A percentile compares a stretch with the other conserved stretches of the same genome.
Conservation (phyloP, 768 basidiomycete genomes). For the Dacryopinax spathularia region DNA sequence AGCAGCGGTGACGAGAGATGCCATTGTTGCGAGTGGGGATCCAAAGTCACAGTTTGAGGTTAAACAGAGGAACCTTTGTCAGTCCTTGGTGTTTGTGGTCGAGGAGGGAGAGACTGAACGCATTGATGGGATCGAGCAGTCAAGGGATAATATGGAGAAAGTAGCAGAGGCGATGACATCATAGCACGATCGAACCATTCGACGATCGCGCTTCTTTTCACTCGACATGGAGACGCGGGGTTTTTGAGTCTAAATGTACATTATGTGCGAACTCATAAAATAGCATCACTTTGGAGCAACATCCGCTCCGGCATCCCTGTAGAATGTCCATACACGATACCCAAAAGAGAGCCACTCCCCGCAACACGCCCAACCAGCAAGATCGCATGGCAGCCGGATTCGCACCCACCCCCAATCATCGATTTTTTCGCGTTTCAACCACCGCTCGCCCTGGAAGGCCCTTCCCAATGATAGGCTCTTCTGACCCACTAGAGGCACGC, state of each 20-base stretch:
- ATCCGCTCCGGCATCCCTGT: neutral
- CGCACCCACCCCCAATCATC: constrained; percentile 15
- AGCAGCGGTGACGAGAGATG: constrained; percentile 33
- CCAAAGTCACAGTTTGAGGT: too few species aligned
- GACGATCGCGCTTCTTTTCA: too few species aligned
- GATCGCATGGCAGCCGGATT: neutral
- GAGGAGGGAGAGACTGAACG: too few species aligned
- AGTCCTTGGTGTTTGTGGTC: too few species aligned
- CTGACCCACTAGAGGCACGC: neutral
- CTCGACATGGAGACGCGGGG: too few species aligned
- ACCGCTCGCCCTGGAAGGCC: neutral
- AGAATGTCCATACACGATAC: neutral
- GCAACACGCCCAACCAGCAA: neutral
- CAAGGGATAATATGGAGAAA: too few species aligned
- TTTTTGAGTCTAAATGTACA: neutral
- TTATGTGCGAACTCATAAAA: neutral
- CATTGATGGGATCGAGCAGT: too few species aligned
- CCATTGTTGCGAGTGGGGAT: too few species aligned
- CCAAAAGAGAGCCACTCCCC: neutral
- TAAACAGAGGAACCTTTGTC: too few species aligned
- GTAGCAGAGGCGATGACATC: too few species aligned
- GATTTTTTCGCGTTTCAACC: neutral
- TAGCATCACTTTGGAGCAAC: neutral
- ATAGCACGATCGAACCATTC: too few species aligned
- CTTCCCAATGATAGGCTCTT: neutral